Percentiles rank a stretch among this genome's conserved stretches.
These are phyloP conservation scores for Erysimum cheiri DNA, from an alignment of 441 rosid species.

Conservation along the genomic window DNA sequence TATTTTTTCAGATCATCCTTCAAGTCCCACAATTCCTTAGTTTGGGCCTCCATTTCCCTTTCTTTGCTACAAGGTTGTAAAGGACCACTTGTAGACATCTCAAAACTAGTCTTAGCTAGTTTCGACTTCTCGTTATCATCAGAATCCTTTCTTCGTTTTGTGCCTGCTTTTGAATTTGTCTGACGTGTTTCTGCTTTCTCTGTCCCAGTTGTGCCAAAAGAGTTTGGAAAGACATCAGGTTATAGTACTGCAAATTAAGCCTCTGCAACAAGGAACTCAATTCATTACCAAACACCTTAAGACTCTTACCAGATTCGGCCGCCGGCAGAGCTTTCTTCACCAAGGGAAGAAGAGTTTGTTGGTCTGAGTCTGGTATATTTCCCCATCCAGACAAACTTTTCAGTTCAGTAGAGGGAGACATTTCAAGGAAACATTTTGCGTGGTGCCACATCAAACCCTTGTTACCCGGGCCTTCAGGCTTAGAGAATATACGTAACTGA, in stretches of 20 bases:
- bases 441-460: slow-evolving; percentile 87
- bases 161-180: slow-evolving; percentile 56
- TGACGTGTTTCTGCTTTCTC: slow-evolving; percentile 46
- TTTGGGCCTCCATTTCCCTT: slow-evolving; percentile 73
- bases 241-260: slow-evolving; percentile 18
- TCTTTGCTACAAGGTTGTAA: slow-evolving; percentile 56
- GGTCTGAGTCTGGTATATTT: slow-evolving; percentile 69
- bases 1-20: slow-evolving; percentile 87
- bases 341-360: slow-evolving; percentile 54
- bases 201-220: slow-evolving; percentile 44
- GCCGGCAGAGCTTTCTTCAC: slow-evolving; percentile 56
- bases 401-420: slow-evolving; percentile 58
- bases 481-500: slow-evolving; percentile 81
- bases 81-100: slow-evolving; percentile 47
- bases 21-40: slow-evolving; percentile 83
- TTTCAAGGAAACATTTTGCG: slow-evolving; percentile 71
- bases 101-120: slow-evolving; percentile 58
- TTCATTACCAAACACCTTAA: slow-evolving; percentile 14
- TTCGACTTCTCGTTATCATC: slow-evolving; percentile 59
- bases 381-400: slow-evolving; percentile 84
- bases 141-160: slow-evolving; percentile 64
- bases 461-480: slow-evolving; percentile 75
- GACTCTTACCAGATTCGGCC: slow-evolving; percentile 57
- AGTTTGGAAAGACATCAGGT: slow-evolving; percentile 37
- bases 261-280: slow-evolving; percentile 13